These are phyloP conservation scores for Eucalyptus erythrocorys DNA, from an alignment of 345 rosid genomes.

Conservation along the genomic window DNA sequence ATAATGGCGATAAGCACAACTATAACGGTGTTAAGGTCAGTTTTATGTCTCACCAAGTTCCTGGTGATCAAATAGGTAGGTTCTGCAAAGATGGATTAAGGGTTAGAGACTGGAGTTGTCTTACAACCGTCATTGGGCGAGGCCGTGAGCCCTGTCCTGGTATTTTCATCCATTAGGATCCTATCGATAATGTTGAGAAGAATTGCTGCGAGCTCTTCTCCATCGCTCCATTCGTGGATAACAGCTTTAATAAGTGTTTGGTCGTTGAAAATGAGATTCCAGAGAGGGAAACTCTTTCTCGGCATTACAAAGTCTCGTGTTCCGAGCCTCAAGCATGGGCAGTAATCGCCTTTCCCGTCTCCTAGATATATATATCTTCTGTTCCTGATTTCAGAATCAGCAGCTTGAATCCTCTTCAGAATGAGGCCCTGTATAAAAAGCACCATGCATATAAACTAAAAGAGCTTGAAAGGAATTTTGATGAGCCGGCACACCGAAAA, in stretches of 20 bases:
- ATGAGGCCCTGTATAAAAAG: constrained; percentile 43
- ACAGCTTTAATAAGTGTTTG: constrained; percentile 43
- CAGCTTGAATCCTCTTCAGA: constrained; percentile 30
- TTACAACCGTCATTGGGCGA: not conserved
- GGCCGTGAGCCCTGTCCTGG: not conserved
- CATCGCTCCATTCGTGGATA: constrained; percentile 60
- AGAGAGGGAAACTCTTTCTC: constrained; percentile 55
- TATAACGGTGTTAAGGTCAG: not conserved
- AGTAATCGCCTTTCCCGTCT: constrained; percentile 80
- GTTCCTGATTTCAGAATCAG: constrained; percentile 2
- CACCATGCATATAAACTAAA: not conserved
- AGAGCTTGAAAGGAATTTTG: not conserved
- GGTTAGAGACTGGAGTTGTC: not conserved
- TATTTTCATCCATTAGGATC: constrained; percentile 5
- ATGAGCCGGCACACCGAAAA: not conserved
- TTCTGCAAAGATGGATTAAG: not conserved
- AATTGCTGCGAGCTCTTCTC: constrained; percentile 40
- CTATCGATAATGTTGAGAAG: constrained; percentile 29
- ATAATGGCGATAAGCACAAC: not conserved
- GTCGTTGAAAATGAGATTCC: constrained; percentile 27
- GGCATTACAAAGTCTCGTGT: constrained; percentile 62
- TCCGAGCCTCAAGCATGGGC: constrained; percentile 57
- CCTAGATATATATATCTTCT: constrained; percentile 58
- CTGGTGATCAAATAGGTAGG: not conserved
- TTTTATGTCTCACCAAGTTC: not conserved